phyloP scores from a whole-genome alignment of 2,329 filamentous ascomycete species.

The Magnaporthiopsis rhizophila region DNA sequence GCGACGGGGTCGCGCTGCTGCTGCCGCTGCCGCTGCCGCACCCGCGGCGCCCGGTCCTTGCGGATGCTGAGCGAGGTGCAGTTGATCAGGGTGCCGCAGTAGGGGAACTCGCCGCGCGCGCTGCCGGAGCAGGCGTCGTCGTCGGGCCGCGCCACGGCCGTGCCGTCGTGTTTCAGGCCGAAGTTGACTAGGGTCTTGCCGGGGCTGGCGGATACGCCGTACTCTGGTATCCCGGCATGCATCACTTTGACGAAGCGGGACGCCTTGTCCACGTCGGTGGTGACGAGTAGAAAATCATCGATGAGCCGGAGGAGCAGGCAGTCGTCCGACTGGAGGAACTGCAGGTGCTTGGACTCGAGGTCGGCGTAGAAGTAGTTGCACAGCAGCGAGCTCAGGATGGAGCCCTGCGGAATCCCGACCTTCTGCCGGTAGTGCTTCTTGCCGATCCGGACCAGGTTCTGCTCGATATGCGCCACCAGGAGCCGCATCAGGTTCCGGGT shows the following conservation, averaged over 20 bases:
- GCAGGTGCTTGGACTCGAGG: slow-evolving; percentile 62
- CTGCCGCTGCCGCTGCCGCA: slow-evolving; percentile 23
- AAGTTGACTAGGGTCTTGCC: slow-evolving; percentile 85
- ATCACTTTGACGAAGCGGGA: slow-evolving; percentile 68
- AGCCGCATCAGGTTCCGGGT: slow-evolving; percentile 58
- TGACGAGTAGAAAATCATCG: slow-evolving; percentile 90
- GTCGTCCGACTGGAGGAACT: slow-evolving; percentile 52
- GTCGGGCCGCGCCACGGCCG: slow-evolving; percentile 39
- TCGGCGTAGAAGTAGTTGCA: slow-evolving; percentile 97
- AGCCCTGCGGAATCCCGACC: slow-evolving; percentile 86
- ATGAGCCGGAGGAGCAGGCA: slow-evolving; percentile 73
- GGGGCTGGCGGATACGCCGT: slow-evolving; percentile 70
- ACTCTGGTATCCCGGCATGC: slow-evolving; percentile 69
- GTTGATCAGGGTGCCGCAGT: slow-evolving; percentile 77
- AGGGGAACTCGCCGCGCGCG: slow-evolving; percentile 56
- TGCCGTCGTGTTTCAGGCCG: slow-evolving; percentile 48
- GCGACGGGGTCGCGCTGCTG: slow-evolving; percentile 31
- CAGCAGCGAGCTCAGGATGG: slow-evolving; percentile 73
- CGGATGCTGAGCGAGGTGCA: slow-evolving; percentile 65
- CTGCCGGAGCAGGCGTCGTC: slow-evolving; percentile 10
- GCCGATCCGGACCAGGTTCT: slow-evolving; percentile 81
- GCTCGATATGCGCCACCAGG: slow-evolving; percentile 68
- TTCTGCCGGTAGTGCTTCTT: slow-evolving; percentile 85
- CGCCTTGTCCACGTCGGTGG: slow-evolving; percentile 58
- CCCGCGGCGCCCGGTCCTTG: slow-evolving; percentile 48